Evolutionary conservation across 345 rosid species (phyloP), one percentile per base, ranked within the genome.

Genomic region (Streptanthus diversifolius): DNA sequence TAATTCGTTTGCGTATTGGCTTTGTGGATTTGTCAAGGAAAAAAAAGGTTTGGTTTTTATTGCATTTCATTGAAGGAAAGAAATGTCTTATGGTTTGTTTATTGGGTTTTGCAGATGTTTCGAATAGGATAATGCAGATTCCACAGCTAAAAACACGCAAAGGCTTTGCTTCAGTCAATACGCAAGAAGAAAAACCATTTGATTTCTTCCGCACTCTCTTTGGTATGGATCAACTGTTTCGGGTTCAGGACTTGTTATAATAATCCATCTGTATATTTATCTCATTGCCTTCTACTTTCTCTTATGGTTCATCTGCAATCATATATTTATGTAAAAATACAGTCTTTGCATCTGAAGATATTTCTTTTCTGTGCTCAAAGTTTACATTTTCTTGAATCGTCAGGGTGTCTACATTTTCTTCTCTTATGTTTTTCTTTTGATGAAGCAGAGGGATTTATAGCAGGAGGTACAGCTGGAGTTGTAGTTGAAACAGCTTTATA

Each of bases 391-490:
- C n/a, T n/a, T n/a, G n/a, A n/a, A n/a, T n/a, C n/a, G n/a, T n/a
- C n/a, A n/a, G n/a, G n/a, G n/a, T n/a, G n/a, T n/a, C n/a, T 8
- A 37, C 10, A 7, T 40, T 2, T 47, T 24, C 6, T 11, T 15
- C 12, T 48, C 36, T 74, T 66, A 57, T 35, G 43, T 56, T 27
- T 19, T 24, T 4, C 1, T 29, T 49, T 59, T 51, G 37, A 24
- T 63, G 63, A 14, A 55, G 79, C 90, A 93, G 98, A 93, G 85
- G 98, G 98, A 11, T 81, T 83, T 71, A 75, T 93, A 72, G 98
- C 97, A 25, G 98, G 98, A 78, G 97, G 98, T 66, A 80, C 93
- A 22, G 95, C 97, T 79, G 98, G 97, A 62, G 96, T 87, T 79
- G 97, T 91, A 41, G 98, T 91, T 72, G 98, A 93, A 76, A 87